Conservation (phyloP, 768 basidiomycete species). For the Mycena chlorophos region DNA sequence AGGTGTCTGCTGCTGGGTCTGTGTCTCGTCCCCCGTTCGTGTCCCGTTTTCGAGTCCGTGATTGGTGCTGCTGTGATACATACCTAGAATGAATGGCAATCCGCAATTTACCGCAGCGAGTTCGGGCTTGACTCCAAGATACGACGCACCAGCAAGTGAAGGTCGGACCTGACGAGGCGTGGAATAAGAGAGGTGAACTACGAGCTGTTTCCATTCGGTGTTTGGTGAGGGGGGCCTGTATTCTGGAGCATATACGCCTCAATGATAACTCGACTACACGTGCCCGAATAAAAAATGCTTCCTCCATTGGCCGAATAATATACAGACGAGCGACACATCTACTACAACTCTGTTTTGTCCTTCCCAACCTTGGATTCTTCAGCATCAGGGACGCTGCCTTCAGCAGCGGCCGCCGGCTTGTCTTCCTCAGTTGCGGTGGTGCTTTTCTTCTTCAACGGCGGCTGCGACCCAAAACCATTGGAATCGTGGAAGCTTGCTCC, state of each 20-base stretch:
- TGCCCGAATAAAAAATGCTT: no score
- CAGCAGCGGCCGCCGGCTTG: constrained; percentile 1
- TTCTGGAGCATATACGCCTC: no score
- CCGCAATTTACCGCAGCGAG: no score
- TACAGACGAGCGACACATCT: no score
- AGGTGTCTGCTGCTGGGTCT: neutral
- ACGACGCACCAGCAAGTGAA: no score
- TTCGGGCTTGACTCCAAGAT: no score
- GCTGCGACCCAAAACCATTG: constrained; percentile 39
- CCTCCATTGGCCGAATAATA: no score
- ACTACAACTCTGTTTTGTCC: constrained; percentile 14
- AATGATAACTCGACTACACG: no score
- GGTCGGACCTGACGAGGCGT: no score
- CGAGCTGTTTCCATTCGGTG: no score
- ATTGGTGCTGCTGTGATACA: constrained; percentile 21
- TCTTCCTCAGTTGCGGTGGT: constrained; percentile 11
- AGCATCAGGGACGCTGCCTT: neutral
- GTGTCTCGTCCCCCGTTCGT: constrained; percentile 15
- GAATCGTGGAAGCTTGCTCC: constrained; percentile 46
- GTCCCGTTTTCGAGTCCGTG: constrained; percentile 21
- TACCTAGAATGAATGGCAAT: constrained; percentile 23
- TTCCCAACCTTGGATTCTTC: constrained; percentile 9
- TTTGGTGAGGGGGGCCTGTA: no score
- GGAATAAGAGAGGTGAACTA: no score
- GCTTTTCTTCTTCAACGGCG: constrained; percentile 32